Evolutionary conservation across 495 filamentous ascomycete genomes (phyloP).

Genomic region (Rostrohypoxylon terebratum): DNA sequence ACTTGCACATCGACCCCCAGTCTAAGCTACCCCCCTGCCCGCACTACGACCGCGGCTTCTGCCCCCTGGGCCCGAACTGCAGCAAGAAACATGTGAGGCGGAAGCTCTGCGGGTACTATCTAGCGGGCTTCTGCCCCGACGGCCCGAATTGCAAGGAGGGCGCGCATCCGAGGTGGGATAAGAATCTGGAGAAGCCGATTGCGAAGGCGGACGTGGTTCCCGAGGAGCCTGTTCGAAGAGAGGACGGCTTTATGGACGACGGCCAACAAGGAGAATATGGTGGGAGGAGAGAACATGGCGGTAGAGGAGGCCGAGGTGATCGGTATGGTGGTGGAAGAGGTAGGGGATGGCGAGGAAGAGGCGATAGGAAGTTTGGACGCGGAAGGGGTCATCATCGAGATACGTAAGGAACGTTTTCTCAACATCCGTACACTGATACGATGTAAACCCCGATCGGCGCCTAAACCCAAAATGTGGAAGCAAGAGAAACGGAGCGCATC

Average conservation of each 20-base stretch:
- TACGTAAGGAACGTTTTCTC: neutral
- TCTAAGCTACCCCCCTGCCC: conserved; percentile 85
- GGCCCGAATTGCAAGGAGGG: conserved; percentile 79
- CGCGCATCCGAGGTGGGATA: conserved; percentile 84
- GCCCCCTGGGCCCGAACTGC: conserved; percentile 86
- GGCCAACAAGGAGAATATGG: conserved; percentile 61
- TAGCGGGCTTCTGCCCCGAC: conserved; percentile 95
- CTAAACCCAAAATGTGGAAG: neutral
- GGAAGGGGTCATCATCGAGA: conserved; percentile 49
- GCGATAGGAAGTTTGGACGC: conserved; percentile 50
- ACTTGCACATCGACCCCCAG: conserved; percentile 90
- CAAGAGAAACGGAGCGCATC: neutral
- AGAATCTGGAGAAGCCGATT: conserved; percentile 76
- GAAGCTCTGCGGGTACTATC: conserved; percentile 83
- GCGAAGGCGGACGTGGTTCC: conserved; percentile 70
- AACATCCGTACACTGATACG: neutral
- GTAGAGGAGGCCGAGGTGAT: conserved; percentile 57
- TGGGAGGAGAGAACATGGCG: conserved; percentile 62
- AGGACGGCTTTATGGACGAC: conserved; percentile 59
- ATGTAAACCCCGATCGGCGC: neutral
- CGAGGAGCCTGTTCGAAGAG: conserved; percentile 66
- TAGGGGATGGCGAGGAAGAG: conserved; percentile 51
- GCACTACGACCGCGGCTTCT: conserved; percentile 96
- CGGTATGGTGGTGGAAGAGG: conserved; percentile 48
- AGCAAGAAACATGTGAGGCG: conserved; percentile 85